Evolutionary conservation across 2,329 filamentous ascomycete genomes (phyloP).

Genomic region (Apiospora sp.): DNA sequence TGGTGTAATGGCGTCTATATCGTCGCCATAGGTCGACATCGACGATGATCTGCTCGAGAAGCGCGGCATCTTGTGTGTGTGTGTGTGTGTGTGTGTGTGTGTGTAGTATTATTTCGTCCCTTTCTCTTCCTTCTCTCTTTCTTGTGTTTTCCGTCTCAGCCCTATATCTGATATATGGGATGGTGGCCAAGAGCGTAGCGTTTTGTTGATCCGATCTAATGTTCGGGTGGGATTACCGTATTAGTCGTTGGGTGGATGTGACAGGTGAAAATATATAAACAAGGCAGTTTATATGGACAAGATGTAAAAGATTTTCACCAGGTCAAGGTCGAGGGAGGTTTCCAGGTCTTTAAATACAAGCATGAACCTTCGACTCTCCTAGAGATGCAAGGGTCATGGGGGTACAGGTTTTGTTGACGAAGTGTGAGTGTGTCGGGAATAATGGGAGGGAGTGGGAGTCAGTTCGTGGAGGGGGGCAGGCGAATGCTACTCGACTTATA

Average conservation of each 20-base stretch:
- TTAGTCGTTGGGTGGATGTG: background rate
- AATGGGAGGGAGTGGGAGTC: background rate
- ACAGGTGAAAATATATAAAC: background rate
- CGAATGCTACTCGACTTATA: background rate
- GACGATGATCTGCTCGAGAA: background rate
- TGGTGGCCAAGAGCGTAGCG: background rate
- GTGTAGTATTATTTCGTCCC: too few species aligned
- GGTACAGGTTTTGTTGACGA: background rate
- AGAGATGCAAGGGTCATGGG: slow-evolving; percentile 3
- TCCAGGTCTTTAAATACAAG: slow-evolving; percentile 17
- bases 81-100: background rate
- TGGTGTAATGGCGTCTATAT: slow-evolving; percentile 45
- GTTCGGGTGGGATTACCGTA: background rate
- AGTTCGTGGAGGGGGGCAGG: background rate
- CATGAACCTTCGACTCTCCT: background rate
- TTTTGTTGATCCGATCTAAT: background rate
- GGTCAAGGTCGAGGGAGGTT: background rate
- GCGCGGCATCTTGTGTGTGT: background rate
- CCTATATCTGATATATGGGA: background rate
- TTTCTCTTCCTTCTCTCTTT: background rate
- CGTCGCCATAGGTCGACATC: slow-evolving; percentile 32
- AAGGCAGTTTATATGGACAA: background rate
- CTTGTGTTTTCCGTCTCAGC: background rate
- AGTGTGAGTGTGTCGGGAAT: background rate
- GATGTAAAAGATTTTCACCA: background rate